phyloP scores from a whole-genome alignment of 495 filamentous ascomycete species.

The Thermothielavioides terrestris region DNA sequence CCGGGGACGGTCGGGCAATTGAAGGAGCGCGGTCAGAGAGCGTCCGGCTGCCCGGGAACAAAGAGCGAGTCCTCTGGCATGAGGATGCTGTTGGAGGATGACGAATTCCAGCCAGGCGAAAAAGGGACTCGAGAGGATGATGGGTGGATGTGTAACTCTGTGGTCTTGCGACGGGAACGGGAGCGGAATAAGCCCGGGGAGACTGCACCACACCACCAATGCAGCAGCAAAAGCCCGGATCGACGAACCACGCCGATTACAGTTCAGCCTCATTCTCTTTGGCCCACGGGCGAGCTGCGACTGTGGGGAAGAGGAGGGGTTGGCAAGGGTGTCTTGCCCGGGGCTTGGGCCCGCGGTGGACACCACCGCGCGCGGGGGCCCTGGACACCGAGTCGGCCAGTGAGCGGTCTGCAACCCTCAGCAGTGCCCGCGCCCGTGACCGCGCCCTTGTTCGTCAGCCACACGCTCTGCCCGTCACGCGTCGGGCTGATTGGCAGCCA shows the following conservation, averaged over 20 bases:
- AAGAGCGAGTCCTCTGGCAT: neutral
- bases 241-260: conserved; percentile 12
- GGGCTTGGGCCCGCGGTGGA: conserved; percentile 1
- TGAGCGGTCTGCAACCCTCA: conserved; percentile 5
- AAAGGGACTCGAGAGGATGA: too few species aligned
- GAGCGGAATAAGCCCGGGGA: neutral
- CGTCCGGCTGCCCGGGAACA: neutral
- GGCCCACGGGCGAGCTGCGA: conserved; percentile 5
- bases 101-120: conserved; percentile 18
- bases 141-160: too few species aligned
- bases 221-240: conserved; percentile 1
- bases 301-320: conserved; percentile 16
- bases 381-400: conserved; percentile 1
- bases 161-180: conserved; percentile 5
- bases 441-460: conserved; percentile 11
- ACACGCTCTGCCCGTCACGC: conserved; percentile 3
- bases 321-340: conserved; percentile 3
- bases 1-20: neutral
- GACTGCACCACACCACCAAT: neutral
- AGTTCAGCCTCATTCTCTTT: conserved; percentile 28
- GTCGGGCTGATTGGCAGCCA: neutral
- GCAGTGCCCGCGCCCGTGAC: too few species aligned
- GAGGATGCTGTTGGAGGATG: conserved; percentile 6
- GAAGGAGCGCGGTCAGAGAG: conserved; percentile 1
- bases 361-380: neutral